phyloP scores from a whole-genome alignment of 1,139 yeast species.

The Candida albicans region DNA sequence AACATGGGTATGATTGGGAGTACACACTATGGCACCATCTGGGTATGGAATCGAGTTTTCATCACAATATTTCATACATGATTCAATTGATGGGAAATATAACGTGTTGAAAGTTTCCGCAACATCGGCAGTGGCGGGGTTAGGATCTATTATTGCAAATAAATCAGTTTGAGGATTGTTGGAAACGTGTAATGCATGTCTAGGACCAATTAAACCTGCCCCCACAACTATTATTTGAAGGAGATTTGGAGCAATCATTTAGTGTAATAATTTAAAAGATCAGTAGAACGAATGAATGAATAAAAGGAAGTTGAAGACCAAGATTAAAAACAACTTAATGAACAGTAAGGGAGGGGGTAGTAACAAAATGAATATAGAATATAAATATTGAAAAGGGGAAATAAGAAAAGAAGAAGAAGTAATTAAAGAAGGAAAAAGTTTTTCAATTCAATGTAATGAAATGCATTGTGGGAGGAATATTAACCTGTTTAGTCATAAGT shows the following conservation, averaged over 20 bases:
- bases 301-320: background rate
- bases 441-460: too few species aligned
- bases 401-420: too few species aligned
- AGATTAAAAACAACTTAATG: background rate
- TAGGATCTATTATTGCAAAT: conserved; percentile 39
- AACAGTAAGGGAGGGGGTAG: too few species aligned
- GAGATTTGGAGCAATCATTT: conserved; percentile 3
- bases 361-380: too few species aligned
- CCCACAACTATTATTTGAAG: conserved; percentile 29
- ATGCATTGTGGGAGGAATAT: too few species aligned
- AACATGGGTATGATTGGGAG: conserved; percentile 45
- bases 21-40: conserved; percentile 44
- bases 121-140: conserved; percentile 22
- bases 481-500: too few species aligned
- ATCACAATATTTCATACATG: conserved; percentile 30
- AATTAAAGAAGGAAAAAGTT: too few species aligned
- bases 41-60: conserved; percentile 26
- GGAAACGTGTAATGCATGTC: conserved; percentile 38
- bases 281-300: too few species aligned
- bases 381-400: too few species aligned
- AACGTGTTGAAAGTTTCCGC: conserved; percentile 27
- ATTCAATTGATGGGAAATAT: conserved; percentile 28
- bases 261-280: background rate
- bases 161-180: conserved; percentile 26
- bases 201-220: conserved; percentile 45